Conservation (phyloP, 2,329 filamentous ascomycete genomes). For the Didymella arachidicola region DNA sequence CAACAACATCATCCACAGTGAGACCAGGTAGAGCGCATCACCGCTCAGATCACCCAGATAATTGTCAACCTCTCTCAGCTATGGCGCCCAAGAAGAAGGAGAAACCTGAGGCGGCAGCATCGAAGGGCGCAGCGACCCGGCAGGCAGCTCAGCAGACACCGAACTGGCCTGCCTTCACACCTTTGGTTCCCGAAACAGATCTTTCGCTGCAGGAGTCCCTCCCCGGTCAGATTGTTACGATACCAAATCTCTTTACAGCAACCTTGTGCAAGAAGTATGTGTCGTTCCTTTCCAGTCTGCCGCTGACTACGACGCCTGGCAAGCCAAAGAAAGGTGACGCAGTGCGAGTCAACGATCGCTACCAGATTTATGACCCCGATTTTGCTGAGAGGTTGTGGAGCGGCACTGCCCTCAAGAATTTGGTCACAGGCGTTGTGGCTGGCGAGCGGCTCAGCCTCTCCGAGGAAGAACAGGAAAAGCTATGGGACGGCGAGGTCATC, state of each 20-base stretch:
- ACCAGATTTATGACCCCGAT: constrained; percentile 75
- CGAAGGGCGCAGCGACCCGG: constrained; percentile 5
- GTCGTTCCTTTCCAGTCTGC: constrained; percentile 73
- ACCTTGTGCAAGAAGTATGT: constrained; percentile 79
- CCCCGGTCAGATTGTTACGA: constrained; percentile 73
- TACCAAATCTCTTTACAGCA: constrained; percentile 77
- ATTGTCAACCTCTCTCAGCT: not conserved
- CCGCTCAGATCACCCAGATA: not conserved
- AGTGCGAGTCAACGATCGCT: constrained; percentile 86
- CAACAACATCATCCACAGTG: not conserved
- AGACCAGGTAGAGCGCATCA: not conserved
- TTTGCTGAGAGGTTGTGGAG: constrained; percentile 82
- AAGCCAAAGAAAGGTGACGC: constrained; percentile 82
- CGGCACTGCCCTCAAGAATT: constrained; percentile 74
- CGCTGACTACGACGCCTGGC: constrained; percentile 78
- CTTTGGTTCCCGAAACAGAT: constrained; percentile 70
- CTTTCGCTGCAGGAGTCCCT: constrained; percentile 67
- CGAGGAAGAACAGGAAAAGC: constrained; percentile 44
- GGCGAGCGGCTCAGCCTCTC: constrained; percentile 40
- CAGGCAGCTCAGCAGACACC: constrained; percentile 46
- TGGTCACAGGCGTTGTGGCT: constrained; percentile 54
- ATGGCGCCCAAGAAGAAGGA: constrained; percentile 47
- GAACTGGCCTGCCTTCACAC: constrained; percentile 76
- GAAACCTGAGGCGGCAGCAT: constrained; percentile 25
- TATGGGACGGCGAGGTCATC: constrained; percentile 83